phyloP scores from a whole-genome alignment of 305 asterid species.

The Rubia balearica region DNA sequence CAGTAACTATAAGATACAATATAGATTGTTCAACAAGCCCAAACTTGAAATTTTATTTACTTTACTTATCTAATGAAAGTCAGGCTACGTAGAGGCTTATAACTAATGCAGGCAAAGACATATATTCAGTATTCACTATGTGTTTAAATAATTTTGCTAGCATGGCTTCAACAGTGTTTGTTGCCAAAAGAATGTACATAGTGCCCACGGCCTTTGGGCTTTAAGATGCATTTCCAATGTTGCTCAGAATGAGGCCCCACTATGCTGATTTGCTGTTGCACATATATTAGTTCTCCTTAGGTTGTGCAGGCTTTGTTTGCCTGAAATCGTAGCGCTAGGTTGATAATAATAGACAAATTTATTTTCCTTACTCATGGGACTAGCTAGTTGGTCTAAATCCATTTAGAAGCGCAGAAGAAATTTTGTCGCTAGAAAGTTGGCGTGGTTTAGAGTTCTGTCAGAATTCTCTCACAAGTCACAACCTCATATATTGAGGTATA shows the following conservation, averaged over 20 bases:
- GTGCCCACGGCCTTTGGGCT: background rate
- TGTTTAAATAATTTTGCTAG: background rate
- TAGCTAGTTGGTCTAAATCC: background rate
- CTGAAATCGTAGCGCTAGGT: background rate
- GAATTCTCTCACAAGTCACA: background rate
- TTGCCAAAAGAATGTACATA: background rate
- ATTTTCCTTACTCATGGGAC: background rate
- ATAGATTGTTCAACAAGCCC: background rate
- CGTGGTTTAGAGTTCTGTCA: background rate
- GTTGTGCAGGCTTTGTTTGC: background rate
- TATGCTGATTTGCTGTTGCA: too few relatives aligned
- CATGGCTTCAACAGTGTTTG: background rate
- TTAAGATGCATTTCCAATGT: background rate
- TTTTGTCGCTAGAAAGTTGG: background rate
- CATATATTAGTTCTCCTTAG: background rate
- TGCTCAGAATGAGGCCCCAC: background rate
- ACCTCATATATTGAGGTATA: background rate
- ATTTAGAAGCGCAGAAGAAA: background rate
- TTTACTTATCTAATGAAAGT: background rate
- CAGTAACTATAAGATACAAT: background rate
- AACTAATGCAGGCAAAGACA: background rate
- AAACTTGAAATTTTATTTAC: too few relatives aligned
- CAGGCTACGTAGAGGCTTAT: background rate
- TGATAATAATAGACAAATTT: background rate
- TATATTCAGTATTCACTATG: background rate